Conservation (phyloP, 495 filamentous ascomycete genomes). For the Daldinia childiae region DNA sequence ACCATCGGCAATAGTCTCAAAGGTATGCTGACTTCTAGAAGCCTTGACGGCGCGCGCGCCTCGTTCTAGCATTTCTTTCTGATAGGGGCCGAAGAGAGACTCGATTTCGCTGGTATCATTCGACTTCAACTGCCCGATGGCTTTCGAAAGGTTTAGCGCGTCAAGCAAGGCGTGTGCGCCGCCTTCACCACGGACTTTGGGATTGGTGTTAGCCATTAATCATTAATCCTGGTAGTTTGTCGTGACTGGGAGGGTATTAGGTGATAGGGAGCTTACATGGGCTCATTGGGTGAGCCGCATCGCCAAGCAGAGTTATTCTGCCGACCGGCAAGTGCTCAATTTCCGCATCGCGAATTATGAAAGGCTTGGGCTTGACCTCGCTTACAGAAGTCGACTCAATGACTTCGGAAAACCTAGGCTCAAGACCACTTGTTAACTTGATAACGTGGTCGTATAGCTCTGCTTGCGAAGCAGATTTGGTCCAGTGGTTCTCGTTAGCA, state of each 20-base stretch:
- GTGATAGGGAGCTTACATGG: slow-evolving; percentile 59
- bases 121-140: slow-evolving; percentile 16
- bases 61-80: slow-evolving; percentile 31
- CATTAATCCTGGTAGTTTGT: neutral
- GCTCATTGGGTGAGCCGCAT: slow-evolving; percentile 71
- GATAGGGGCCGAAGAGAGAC: slow-evolving; percentile 21
- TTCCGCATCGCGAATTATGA: slow-evolving; percentile 35
- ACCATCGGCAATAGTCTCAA: neutral
- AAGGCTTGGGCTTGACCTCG: neutral
- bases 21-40: slow-evolving; percentile 12
- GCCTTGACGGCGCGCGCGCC: slow-evolving; percentile 17
- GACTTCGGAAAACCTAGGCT: slow-evolving; percentile 34
- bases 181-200: slow-evolving; percentile 55
- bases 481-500: slow-evolving; percentile 40
- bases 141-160: slow-evolving; percentile 38
- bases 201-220: neutral
- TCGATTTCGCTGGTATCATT: slow-evolving; percentile 2
- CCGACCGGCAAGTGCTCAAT: slow-evolving; percentile 45
- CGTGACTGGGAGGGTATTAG: neutral
- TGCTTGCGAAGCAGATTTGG: slow-evolving; percentile 26
- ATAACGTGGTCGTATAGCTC: slow-evolving; percentile 36
- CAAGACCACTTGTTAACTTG: slow-evolving; percentile 24
- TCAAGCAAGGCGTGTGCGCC: slow-evolving; percentile 57
- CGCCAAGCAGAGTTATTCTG: slow-evolving; percentile 63
- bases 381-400: slow-evolving; percentile 34